Percentiles rank a stretch among this genome's conserved stretches.
These are phyloP conservation scores for Alternaria arborescens DNA, from an alignment of 2,329 filamentous ascomycete genomes.

Conservation along the genomic window DNA sequence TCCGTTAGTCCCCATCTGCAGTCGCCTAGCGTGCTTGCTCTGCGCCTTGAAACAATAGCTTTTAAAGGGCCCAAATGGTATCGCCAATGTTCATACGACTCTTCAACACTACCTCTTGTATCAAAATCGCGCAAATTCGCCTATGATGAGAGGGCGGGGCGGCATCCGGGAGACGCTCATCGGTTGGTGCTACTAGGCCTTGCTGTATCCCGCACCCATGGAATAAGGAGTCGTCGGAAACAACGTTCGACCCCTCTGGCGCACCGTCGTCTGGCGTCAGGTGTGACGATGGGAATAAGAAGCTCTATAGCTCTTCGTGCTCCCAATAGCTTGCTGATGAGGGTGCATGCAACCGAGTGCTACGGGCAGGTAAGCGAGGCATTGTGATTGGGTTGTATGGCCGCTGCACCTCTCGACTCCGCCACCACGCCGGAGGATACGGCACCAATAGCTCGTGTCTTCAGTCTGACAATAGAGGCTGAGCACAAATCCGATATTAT, in stretches of 20 bases:
- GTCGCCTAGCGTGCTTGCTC: not conserved
- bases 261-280: not conserved
- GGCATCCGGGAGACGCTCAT: not conserved
- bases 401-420: constrained; percentile 27
- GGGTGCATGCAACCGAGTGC: constrained; percentile 1
- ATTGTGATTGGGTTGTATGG: constrained; percentile 13
- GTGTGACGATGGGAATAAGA: not conserved
- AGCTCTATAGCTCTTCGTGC: not conserved
- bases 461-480: constrained; percentile 32
- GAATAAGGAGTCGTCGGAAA: not conserved
- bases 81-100: not conserved
- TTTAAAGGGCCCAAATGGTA: not conserved
- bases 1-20: not conserved
- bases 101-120: not conserved
- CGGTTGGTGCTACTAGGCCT: not conserved
- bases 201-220: not conserved
- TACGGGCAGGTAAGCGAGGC: constrained; percentile 5
- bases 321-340: not conserved
- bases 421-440: constrained; percentile 33
- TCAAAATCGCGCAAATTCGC: not conserved
- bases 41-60: not conserved
- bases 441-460: constrained; percentile 31
- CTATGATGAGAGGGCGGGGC: not conserved
- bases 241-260: not conserved
- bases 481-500: constrained; percentile 26